Evolutionary conservation across 768 basidiomycete species (phyloP), one percentile per base, ranked within the genome.

Genomic region (Omphalotus guepiniiformis): DNA sequence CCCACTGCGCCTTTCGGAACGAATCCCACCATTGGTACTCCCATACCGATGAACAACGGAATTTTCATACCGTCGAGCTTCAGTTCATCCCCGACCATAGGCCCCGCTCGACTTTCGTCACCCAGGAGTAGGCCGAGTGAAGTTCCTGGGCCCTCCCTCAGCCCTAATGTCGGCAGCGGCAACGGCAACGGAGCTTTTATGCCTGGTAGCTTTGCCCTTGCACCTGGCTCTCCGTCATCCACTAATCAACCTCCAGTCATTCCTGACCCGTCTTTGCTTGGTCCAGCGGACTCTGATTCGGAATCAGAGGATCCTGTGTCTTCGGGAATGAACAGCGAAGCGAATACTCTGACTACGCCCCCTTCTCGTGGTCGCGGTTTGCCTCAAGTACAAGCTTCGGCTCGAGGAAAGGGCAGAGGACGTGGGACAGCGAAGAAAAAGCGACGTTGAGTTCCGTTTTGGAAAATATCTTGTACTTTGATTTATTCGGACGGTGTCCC

Each of bases 291-390:
- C 23, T 46, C 44, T 6, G 44, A 46, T 19, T 36, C 34, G 21
- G 44, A 46, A 23, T 46, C 44, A 11, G 30, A 34, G 22, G 34
- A 36, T 27, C 44, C 34, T 23, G 34, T 46, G 16, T 46, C 44
- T 3, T 46, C 44, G 4, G 44, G 44, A 16, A 34, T 46, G 44
- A 46, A 46, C n/a, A 46, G 44, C 34, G 44, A 46, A 19, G 42
- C 42, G 8, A 37, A 46, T n/a, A 46, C 44, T 6, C 23, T 46
- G 23, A 46, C 44, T 12, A 46, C 44, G 16, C 44, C 44, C 29
- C 44, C 44, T 25, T 25, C 32, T 37, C 23, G 35, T 19, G 30
- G 34, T 15, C 44, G 44, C 11, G 44, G 44, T 8, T 21, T 46
- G 19, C 44, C 44, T 26, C n/a, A n/a, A n/a, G n/a, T n/a, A n/a